Conservation (phyloP, 352 stramenopile genomes). For the Phytopythium oedochilum region DNA sequence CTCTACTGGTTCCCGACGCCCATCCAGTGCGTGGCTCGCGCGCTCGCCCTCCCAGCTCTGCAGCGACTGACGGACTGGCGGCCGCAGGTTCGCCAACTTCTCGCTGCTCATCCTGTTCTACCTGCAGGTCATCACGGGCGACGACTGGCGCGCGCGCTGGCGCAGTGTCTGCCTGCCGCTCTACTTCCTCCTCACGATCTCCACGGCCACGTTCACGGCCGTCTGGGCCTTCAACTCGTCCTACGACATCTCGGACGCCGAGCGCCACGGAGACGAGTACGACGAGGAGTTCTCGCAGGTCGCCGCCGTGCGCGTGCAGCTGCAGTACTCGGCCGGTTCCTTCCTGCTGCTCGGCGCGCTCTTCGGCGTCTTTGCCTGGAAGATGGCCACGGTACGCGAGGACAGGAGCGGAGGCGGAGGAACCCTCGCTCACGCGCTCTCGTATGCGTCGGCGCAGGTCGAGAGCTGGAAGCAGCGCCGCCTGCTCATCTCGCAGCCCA, state of each 20-base stretch:
- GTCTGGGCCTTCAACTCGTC: slow-evolving; percentile 86
- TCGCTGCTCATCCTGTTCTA: slow-evolving; percentile 86
- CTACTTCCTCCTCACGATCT: slow-evolving; percentile 77
- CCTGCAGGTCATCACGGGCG: slow-evolving; percentile 82
- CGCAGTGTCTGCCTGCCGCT: slow-evolving; percentile 79
- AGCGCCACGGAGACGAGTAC: slow-evolving; percentile 67
- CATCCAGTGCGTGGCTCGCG: slow-evolving; percentile 51
- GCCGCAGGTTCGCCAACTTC: slow-evolving; percentile 78
- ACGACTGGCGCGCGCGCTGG: slow-evolving; percentile 66
- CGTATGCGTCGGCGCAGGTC: slow-evolving; percentile 22
- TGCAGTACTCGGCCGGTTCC: slow-evolving; percentile 77
- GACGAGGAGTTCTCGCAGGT: slow-evolving; percentile 82
- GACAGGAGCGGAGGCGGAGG: background rate
- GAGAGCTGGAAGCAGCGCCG: slow-evolving; percentile 71
- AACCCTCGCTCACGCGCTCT: background rate
- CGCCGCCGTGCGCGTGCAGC: slow-evolving; percentile 70
- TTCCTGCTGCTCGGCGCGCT: slow-evolving; percentile 78
- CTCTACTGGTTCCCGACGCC: slow-evolving; percentile 85
- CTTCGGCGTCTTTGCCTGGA: slow-evolving; percentile 85
- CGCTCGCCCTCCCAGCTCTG: background rate
- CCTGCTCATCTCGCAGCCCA: slow-evolving; percentile 69
- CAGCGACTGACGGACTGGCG: background rate
- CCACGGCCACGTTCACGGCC: slow-evolving; percentile 80
- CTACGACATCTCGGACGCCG: slow-evolving; percentile 73
- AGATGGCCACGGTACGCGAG: slow-evolving; percentile 61